These are phyloP conservation scores for Saccharomycopsis olivae DNA, from an alignment of 805 yeast species.

Conservation along the genomic window DNA sequence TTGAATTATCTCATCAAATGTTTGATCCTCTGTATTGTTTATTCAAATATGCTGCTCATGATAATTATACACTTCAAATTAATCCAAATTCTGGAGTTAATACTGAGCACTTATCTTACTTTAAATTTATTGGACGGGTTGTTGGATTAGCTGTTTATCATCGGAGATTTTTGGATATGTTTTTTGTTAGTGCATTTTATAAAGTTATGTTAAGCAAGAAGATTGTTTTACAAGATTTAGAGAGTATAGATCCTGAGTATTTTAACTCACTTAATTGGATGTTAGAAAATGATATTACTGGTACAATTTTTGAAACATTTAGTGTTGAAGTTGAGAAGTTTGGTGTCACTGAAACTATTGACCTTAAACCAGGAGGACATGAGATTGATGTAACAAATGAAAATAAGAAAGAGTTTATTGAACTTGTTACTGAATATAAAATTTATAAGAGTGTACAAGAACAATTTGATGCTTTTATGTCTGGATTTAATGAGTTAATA, in stretches of 20 bases:
- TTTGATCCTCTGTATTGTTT: conserved; percentile 96
- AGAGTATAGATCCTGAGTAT: conserved; percentile 83
- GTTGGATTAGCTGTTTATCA: conserved; percentile 98
- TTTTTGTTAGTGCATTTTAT: conserved; percentile 95
- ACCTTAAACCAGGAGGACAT: conserved; percentile 80
- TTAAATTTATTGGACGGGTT: conserved; percentile 96
- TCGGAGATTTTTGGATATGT: conserved; percentile 93
- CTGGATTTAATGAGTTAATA: conserved; percentile 93
- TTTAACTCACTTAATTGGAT: conserved; percentile 92
- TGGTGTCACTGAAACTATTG: conserved; percentile 85
- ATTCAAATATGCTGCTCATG: conserved; percentile 96
- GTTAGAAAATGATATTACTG: conserved; percentile 91
- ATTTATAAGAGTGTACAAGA: conserved; percentile 87
- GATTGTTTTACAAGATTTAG: conserved; percentile 94
- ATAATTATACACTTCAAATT: conserved; percentile 94
- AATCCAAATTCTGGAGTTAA: conserved; percentile 95
- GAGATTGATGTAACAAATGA: conserved; percentile 89
- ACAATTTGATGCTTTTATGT: conserved; percentile 92
- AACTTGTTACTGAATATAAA: conserved; percentile 91
- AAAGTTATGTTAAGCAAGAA: conserved; percentile 95
- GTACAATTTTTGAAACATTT: conserved; percentile 78
- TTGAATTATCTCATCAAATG: conserved; percentile 94
- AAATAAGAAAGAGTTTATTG: conserved; percentile 91
- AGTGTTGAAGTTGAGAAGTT: conserved; percentile 86
- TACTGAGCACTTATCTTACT: conserved; percentile 96